Conservation (phyloP, 73 alveolate species). For the Blepharisma stoltei region DNA sequence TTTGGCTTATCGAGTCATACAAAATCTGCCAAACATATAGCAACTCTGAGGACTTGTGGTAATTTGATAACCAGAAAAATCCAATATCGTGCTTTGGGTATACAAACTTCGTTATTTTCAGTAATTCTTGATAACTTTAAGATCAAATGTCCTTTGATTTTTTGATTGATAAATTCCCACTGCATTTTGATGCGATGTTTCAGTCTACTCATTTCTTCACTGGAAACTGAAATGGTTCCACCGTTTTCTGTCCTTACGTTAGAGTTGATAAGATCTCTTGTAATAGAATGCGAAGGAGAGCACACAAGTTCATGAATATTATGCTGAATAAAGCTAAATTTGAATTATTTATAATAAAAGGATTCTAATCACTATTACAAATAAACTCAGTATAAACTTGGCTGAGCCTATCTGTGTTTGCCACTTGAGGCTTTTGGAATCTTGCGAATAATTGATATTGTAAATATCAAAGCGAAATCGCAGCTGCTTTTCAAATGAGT, state of each 20-base stretch:
- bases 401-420: conserved; percentile 64
- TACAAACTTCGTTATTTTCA: conserved; percentile 29
- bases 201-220: conserved; percentile 45
- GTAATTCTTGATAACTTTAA: conserved; percentile 30
- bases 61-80: too few relatives aligned
- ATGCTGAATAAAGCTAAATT: too few relatives aligned
- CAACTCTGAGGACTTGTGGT: too few relatives aligned
- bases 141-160: conserved; percentile 32
- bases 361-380: too few relatives aligned
- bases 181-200: conserved; percentile 43
- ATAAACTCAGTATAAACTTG: too few relatives aligned
- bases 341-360: too few relatives aligned
- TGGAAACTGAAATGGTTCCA: conserved; percentile 30
- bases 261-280: conserved; percentile 44
- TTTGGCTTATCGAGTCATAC: too few relatives aligned
- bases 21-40: too few relatives aligned
- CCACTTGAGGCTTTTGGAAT: conserved; percentile 42
- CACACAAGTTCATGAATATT: conserved; percentile 66
- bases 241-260: conserved; percentile 42
- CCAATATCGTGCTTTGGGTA: too few relatives aligned
- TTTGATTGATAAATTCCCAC: conserved; percentile 33
- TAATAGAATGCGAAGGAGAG: conserved; percentile 40
- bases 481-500: conserved; percentile 68
- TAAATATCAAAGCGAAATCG: conserved; percentile 47
- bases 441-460: conserved; percentile 64